Evolutionary conservation across 2,329 filamentous ascomycete species (phyloP).

Genomic region (Trichoderma endophyticum): DNA sequence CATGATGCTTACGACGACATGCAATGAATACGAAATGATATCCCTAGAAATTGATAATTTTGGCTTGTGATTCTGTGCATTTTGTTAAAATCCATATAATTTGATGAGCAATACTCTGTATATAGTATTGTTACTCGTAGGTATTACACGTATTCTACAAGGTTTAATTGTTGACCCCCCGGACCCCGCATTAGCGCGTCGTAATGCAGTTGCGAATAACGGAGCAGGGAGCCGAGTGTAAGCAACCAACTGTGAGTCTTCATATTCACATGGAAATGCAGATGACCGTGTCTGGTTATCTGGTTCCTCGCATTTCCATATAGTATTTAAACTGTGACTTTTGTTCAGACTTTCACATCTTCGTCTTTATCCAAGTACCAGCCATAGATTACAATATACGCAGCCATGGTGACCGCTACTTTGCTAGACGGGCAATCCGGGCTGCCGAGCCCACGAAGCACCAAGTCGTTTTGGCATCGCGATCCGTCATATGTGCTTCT

Average conservation of each 20-base stretch:
- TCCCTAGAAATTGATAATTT: not conserved
- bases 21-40: constrained; percentile 29
- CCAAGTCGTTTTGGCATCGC: constrained; percentile 70
- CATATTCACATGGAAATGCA: not conserved
- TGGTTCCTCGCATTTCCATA: too few species aligned
- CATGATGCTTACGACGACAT: constrained; percentile 33
- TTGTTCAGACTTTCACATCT: not conserved
- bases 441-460: constrained; percentile 60
- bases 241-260: not conserved
- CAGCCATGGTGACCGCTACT: constrained; percentile 33
- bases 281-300: not conserved
- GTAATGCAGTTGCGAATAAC: not conserved
- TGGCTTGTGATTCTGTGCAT: not conserved
- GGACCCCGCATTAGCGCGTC: constrained; percentile 4
- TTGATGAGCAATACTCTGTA: not conserved
- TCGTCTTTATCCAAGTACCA: not conserved
- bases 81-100: not conserved
- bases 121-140: not conserved
- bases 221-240: not conserved
- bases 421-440: constrained; percentile 42
- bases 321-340: not conserved
- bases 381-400: not conserved
- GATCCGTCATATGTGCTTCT: constrained; percentile 62
- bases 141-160: not conserved
- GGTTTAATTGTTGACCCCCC: not conserved